phyloP scores from a whole-genome alignment of 768 basidiomycete genomes.

The Mrakia frigida region DNA sequence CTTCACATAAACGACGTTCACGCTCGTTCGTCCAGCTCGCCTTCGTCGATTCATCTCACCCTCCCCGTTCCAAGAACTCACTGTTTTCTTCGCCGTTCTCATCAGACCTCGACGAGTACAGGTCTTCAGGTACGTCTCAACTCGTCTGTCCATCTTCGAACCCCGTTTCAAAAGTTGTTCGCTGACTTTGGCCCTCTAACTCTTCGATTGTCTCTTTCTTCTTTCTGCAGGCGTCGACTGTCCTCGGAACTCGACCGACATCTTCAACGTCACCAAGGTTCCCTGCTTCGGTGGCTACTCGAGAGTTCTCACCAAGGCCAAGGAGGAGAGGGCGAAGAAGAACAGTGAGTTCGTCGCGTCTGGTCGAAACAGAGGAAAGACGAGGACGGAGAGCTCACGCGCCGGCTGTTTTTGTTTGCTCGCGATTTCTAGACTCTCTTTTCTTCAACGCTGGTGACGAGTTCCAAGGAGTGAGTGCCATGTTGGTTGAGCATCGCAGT shows the following conservation, averaged over 20 bases:
- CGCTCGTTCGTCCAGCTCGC: slow-evolving; percentile 8
- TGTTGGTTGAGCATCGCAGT: no score
- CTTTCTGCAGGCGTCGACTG: slow-evolving; percentile 14
- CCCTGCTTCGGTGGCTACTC: slow-evolving; percentile 30
- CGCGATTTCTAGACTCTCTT: slow-evolving; percentile 42
- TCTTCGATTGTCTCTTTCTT: no score
- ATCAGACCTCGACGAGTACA: slow-evolving; percentile 19
- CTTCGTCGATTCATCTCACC: neutral
- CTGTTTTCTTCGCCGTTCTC: neutral
- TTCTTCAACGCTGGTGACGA: slow-evolving; percentile 52
- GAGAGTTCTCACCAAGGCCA: slow-evolving; percentile 44
- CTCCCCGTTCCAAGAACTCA: neutral
- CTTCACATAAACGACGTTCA: slow-evolving; percentile 19
- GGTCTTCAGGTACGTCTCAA: neutral
- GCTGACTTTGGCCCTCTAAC: no score
- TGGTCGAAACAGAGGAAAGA: no score
- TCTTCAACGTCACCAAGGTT: slow-evolving; percentile 45
- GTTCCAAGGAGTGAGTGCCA: slow-evolving; percentile 44
- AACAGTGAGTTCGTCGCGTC: slow-evolving; percentile 31
- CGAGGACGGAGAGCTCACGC: no score
- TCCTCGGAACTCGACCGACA: slow-evolving; percentile 10
- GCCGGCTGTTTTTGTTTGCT: no score
- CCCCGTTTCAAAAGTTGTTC: no score
- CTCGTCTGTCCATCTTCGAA: no score
- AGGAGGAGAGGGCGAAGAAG: slow-evolving; percentile 43